Evolutionary conservation across 345 rosid genomes (phyloP).

Genomic region (Mangifera indica): DNA sequence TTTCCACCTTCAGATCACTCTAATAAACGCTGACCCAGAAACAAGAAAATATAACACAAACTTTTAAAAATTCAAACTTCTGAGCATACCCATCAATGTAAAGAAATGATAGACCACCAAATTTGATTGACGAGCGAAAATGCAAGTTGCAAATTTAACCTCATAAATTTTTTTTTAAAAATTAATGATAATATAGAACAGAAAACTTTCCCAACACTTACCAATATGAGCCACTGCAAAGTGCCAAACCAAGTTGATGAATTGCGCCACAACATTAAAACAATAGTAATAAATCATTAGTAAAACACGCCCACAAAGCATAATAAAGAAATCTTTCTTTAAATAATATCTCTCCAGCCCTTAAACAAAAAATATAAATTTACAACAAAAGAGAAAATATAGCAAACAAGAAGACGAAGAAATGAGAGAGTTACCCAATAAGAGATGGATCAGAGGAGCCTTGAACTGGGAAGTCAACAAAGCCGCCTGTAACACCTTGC

Average conservation of each 20-base stretch:
- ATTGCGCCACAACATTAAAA: conserved; percentile 8
- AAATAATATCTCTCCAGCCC: background rate
- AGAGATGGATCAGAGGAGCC: conserved; percentile 88
- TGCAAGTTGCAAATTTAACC: no score
- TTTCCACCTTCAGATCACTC: background rate
- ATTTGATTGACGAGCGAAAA: background rate
- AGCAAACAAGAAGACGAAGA: background rate
- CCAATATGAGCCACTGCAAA: conserved; percentile 15
- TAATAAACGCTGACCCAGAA: background rate
- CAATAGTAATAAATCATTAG: background rate
- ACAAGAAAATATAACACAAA: background rate
- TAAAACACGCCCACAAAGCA: background rate
- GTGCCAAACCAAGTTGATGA: background rate
- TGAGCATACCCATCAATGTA: background rate
- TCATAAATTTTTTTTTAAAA: no score
- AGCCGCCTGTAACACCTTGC: conserved; percentile 50
- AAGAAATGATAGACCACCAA: background rate
- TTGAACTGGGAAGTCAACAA: conserved; percentile 61
- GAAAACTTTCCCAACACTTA: background rate
- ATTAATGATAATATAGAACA: background rate
- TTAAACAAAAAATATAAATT: background rate
- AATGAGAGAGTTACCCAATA: conserved; percentile 53
- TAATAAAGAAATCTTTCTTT: background rate
- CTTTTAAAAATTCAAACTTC: background rate
- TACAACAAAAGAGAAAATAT: background rate